These are phyloP conservation scores for Myriangium duriaei DNA, from an alignment of 2,329 filamentous ascomycete species.

Conservation along the genomic window DNA sequence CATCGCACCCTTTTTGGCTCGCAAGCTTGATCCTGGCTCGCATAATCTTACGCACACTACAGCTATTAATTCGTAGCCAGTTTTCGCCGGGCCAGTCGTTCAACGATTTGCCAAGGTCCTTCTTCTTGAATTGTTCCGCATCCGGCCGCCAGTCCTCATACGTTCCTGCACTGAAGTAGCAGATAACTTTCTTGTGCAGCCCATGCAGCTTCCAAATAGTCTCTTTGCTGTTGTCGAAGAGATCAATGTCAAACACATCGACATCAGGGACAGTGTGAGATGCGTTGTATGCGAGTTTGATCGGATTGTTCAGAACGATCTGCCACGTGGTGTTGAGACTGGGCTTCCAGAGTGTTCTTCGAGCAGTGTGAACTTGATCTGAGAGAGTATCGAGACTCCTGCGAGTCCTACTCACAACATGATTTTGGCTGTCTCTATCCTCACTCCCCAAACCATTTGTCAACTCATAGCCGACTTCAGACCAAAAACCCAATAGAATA, in stretches of 20 bases:
- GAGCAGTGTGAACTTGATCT: too few species aligned
- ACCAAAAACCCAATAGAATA: too few species aligned
- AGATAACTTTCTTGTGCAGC: slow-evolving; percentile 50
- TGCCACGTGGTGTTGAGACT: slow-evolving; percentile 45
- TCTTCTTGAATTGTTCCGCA: slow-evolving; percentile 38
- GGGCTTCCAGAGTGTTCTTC: slow-evolving; percentile 42
- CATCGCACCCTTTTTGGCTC: slow-evolving; percentile 26
- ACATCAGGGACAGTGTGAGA: slow-evolving; percentile 36
- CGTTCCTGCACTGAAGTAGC: slow-evolving; percentile 62
- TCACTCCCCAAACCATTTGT: too few species aligned
- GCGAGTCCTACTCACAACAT: too few species aligned
- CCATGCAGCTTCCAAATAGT: slow-evolving; percentile 37
- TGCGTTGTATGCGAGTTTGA: slow-evolving; percentile 24
- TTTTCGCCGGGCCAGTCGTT: slow-evolving; percentile 54
- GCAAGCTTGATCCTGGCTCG: slow-evolving; percentile 46
- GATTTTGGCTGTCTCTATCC: too few species aligned
- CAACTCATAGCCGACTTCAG: too few species aligned
- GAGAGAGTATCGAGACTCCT: too few species aligned
- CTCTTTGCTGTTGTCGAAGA: slow-evolving; percentile 40
- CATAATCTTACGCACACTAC: slow-evolving; percentile 54
- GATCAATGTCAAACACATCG: slow-evolving; percentile 48
- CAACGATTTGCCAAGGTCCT: slow-evolving; percentile 46
- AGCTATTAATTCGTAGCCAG: slow-evolving; percentile 50
- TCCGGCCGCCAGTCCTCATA: slow-evolving; percentile 54
- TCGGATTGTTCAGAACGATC: slow-evolving; percentile 41